Evolutionary conservation across 2,329 filamentous ascomycete genomes (phyloP), one percentile per base, ranked within the genome.

Genomic region (Ceratocystis diversiconidia): DNA sequence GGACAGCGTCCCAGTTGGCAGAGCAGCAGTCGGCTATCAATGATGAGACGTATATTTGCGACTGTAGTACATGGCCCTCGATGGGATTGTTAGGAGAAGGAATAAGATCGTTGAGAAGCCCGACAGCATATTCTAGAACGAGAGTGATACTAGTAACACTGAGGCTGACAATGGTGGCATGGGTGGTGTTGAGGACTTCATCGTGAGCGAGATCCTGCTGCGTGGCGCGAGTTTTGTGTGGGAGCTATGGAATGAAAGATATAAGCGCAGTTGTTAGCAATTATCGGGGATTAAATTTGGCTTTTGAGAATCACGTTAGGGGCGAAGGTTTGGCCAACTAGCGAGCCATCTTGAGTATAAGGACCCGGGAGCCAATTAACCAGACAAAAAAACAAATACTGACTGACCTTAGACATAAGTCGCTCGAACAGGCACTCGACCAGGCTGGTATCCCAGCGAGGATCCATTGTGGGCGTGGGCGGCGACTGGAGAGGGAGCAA

Each of bases 11-110:
- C 84, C 84, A 87, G 71, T 85, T 80, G 64, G 80, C 79, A 62
- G 80, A 79, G 70, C 84, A 87, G 71, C 85, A 88, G 70, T 87
- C 84, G 71, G 84, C 82, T 44, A 85, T 78, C 52, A 88, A 76
- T 61, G 81, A 79, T 62, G 87, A 73, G n/a, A 87, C 76, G 70
- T 85, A 87, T 61, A 85, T 75, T 72, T 88, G 85, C 19, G 85
- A 87, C 60, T 83, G 78, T 41, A 87, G 75, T 63, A 88, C 78
- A 71, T 86, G 83, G 25, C 76, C 74, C 59, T 78, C 73, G 65
- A 82, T 75, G 61, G 71, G 74, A 68, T 78, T 79, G 71, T 83
- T 83, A 2, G 82, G 80, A 62, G 61, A 44, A 12, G 79, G 79
- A 32, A 77, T 75, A 48, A 86, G 76, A 46, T 85, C 82, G 71